Base-by-base conservation (phyloP, 768 basidiomycete genomes). In the Boletellus ananiceps region DNA sequence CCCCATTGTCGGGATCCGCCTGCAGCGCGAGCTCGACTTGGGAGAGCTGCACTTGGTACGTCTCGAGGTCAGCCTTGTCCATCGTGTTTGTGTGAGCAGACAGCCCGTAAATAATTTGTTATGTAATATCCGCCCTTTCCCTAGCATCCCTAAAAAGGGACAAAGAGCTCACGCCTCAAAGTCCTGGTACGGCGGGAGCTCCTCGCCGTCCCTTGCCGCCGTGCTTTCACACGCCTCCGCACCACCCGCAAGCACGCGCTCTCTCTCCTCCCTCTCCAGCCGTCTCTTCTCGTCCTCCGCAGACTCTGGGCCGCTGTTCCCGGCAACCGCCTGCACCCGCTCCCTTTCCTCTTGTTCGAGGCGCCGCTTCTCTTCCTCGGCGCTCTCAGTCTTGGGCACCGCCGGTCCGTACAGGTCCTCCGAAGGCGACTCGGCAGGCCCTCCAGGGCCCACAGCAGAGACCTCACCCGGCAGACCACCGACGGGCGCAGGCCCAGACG, bases 31-130 rank as follows among this genome's bases (percentile, higher is more conserved):
- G 70, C 66, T 93, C 88, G 52, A 93, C 90, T 65, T 93, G 88
- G n/a, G 84, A 82, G 51, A 92, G 83, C 64, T 91, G 88, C 11
- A 87, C 86, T 72, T 93, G 87, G 64, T 92, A 93, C 2, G 88
- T 88, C 69, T 93, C 91, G 50, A 93, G 80, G 67, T 93, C 91
- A 50, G 79, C 74, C 60, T 80, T 82, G 65, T 88, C 66, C 66
- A 67, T 67, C 6, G 50, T 11, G 36, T 11, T 27, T 29, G 29
- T 11, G 29, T 29, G 29, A 29, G 29, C 29, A 29, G 29, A 29
- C 29, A 8, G 29, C 29, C 29, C 29, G 29, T 29, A 29, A 11
- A 25, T 25, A 9, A 11, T 29, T 6, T 11, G 9, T 29, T 29
- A 29, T 29, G 29, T 29, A 29, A 29, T 29, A 29, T 25, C 23